Evolutionary conservation across 2,329 filamentous ascomycete species (phyloP).

Genomic region (Monilinia fructicola): DNA sequence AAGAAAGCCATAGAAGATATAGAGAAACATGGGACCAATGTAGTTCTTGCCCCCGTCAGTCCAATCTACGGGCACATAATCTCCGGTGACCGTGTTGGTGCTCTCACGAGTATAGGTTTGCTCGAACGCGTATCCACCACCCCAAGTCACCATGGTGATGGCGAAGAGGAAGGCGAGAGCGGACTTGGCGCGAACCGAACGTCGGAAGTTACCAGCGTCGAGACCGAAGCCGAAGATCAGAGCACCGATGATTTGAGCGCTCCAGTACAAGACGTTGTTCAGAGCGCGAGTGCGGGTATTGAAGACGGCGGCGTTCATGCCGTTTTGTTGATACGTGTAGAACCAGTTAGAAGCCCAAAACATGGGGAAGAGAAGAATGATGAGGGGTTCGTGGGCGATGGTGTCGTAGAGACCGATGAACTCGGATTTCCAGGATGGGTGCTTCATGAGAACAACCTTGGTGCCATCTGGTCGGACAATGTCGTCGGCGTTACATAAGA

Average conservation of each 20-base stretch:
- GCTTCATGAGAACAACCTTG: slow-evolving; percentile 83
- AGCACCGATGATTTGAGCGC: slow-evolving; percentile 75
- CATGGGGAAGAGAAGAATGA: slow-evolving; percentile 76
- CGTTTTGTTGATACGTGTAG: slow-evolving; percentile 77
- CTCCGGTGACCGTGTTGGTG: slow-evolving; percentile 21
- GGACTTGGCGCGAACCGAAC: slow-evolving; percentile 65
- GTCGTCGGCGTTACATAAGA: slow-evolving; percentile 68
- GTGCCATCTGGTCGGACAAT: slow-evolving; percentile 77
- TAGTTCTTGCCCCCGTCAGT: slow-evolving; percentile 57
- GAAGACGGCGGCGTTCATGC: slow-evolving; percentile 69
- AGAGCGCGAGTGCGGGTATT: slow-evolving; percentile 72
- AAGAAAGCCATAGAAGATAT: slow-evolving; percentile 91
- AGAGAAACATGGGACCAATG: slow-evolving; percentile 80
- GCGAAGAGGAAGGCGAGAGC: slow-evolving; percentile 62
- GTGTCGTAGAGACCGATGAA: slow-evolving; percentile 74
- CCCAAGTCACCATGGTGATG: slow-evolving; percentile 78
- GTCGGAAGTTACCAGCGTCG: slow-evolving; percentile 59
- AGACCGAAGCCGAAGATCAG: slow-evolving; percentile 70
- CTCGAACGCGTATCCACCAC: slow-evolving; percentile 78
- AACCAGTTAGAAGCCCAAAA: slow-evolving; percentile 80
- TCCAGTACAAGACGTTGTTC: slow-evolving; percentile 78
- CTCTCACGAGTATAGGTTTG: slow-evolving; percentile 55
- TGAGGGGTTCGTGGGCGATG: slow-evolving; percentile 67
- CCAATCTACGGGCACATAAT: slow-evolving; percentile 56
- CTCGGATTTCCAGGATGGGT: slow-evolving; percentile 82